Percentiles rank a stretch among this genome's conserved stretches.
These are phyloP conservation scores for Domatiomyces globalis DNA, from an alignment of 2,329 filamentous ascomycete genomes.

Conservation along the genomic window DNA sequence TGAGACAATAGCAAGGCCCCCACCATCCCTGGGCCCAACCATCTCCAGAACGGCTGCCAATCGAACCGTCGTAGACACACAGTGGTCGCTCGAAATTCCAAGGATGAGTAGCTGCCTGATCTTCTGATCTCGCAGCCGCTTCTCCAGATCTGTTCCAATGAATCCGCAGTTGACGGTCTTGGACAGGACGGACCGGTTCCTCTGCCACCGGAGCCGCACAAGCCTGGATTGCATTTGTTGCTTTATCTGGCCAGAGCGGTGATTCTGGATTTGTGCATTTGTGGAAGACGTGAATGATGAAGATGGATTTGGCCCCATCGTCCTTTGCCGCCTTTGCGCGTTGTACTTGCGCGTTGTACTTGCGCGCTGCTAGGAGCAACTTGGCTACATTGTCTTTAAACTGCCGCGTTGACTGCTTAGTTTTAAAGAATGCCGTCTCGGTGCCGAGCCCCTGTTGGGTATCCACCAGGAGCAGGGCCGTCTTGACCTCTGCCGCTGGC, in stretches of 20 bases:
- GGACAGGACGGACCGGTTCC: slow-evolving; percentile 28
- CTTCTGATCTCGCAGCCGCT: slow-evolving; percentile 21
- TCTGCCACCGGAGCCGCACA: slow-evolving; percentile 21
- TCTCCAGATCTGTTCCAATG: slow-evolving; percentile 32
- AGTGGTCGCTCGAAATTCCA: slow-evolving; percentile 37
- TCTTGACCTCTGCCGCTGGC: slow-evolving; percentile 16
- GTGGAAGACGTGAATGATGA: slow-evolving; percentile 35
- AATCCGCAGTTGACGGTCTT: slow-evolving; percentile 36
- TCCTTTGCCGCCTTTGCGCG: slow-evolving; percentile 7
- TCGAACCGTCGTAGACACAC: slow-evolving; percentile 35
- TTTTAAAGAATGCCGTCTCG: slow-evolving; percentile 26
- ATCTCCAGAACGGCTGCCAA: slow-evolving; percentile 36
- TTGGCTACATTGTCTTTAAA: slow-evolving; percentile 31
- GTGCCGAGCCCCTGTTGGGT: slow-evolving; percentile 32
- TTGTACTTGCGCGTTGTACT: slow-evolving; percentile 21
- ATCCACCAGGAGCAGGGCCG: slow-evolving; percentile 36
- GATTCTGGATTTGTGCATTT: slow-evolving; percentile 25
- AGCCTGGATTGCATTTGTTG: slow-evolving; percentile 19
- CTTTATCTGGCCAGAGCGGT: slow-evolving; percentile 25
- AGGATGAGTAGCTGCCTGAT: slow-evolving; percentile 29
- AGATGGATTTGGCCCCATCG: slow-evolving; percentile 11
- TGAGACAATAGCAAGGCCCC: slow-evolving; percentile 5
- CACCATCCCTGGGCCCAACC: slow-evolving; percentile 19
- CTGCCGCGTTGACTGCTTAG: slow-evolving; percentile 30
- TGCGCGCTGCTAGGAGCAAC: slow-evolving; percentile 26